Base-by-base conservation (phyloP, 768 basidiomycete genomes). In the Hygrophoropsis aurantiaca region DNA sequence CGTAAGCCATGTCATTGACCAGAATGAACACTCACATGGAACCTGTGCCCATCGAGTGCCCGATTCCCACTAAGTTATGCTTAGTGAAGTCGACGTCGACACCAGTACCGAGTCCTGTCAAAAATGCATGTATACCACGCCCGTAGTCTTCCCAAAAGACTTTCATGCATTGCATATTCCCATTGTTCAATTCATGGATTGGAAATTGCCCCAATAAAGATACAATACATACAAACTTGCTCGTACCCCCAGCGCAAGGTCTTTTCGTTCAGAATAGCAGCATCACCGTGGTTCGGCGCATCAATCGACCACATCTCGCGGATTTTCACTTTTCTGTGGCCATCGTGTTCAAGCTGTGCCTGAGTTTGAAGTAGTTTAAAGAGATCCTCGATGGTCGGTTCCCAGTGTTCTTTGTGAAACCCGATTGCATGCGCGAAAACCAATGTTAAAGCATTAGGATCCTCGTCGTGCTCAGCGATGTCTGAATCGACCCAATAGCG, bases 381-480 rank as follows among this genome's bases (percentile, higher is more conserved):
- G 15, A 82, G 57, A 6, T 78, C 74, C 7, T 77, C 74, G 3
- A 83, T 62, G 0, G 72, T 70, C 0, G 81, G 79, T 51, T 82
- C 80, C 77, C 78, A 82, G n/a, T 69, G 69, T 53, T 82, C 81
- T 51, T 82, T 82, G 56, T 76, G 76, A 55, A 76, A 79, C 0
- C 80, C 73, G 2, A 75, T 79, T 6, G 73, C 79, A 52, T 82
- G 81, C 1, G 77, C 58, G 42, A 80, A 71, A 25, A 82, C 58
- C 24, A 81, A 61, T 0, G 81, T 81, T 10, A 73, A 40, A 0
- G 73, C 79, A n/a, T n/a, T n/a, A n/a, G n/a, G n/a, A 15, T 67
- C 63, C 0, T 62, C 54, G 38, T 77, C 74, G 18, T 64, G 42
- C 4, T 66, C 51, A 40, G 65, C 47, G 1, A 67, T 70, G n/a